phyloP scores from a whole-genome alignment of 441 rosid genomes.

The Mallotus repandus region DNA sequence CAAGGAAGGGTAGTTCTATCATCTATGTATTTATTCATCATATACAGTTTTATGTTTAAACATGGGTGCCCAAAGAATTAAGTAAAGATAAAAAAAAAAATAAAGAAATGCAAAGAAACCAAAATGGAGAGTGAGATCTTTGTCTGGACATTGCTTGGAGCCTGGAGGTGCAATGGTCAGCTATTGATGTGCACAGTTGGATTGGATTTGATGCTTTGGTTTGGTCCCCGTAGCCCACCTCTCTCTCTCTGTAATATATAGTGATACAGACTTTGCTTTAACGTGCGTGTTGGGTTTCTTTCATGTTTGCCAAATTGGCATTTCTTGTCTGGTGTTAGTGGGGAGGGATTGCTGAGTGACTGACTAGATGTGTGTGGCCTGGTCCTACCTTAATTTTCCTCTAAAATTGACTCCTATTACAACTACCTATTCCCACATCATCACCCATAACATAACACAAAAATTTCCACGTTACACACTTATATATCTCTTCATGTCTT shows the following conservation, averaged over 20 bases:
- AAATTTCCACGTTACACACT: too few relatives aligned
- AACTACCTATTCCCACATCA: neutral
- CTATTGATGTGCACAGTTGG: constrained; percentile 35
- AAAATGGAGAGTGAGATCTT: constrained; percentile 22
- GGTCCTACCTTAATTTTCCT: constrained; percentile 26
- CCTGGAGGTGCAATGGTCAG: constrained; percentile 25
- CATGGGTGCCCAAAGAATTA: too few relatives aligned
- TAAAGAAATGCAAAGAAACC: neutral
- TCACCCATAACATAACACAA: too few relatives aligned
- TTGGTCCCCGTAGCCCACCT: constrained; percentile 29
- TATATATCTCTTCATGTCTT: too few relatives aligned
- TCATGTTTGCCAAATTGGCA: constrained; percentile 45
- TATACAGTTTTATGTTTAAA: too few relatives aligned
- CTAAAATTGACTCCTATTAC: constrained; percentile 1
- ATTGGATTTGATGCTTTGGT: constrained; percentile 33
- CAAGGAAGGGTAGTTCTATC: neutral
- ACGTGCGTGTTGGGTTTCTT: constrained; percentile 50
- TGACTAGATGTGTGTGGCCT: constrained; percentile 14
- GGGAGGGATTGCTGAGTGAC: neutral
- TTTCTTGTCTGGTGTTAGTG: constrained; percentile 37
- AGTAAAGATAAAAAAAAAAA: neutral
- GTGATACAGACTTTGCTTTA: constrained; percentile 26
- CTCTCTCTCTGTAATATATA: constrained; percentile 1
- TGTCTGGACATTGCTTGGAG: constrained; percentile 31
- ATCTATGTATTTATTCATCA: too few relatives aligned